Evolutionary conservation across 495 filamentous ascomycete genomes (phyloP).

Genomic region (Penicillium samsonianum): DNA sequence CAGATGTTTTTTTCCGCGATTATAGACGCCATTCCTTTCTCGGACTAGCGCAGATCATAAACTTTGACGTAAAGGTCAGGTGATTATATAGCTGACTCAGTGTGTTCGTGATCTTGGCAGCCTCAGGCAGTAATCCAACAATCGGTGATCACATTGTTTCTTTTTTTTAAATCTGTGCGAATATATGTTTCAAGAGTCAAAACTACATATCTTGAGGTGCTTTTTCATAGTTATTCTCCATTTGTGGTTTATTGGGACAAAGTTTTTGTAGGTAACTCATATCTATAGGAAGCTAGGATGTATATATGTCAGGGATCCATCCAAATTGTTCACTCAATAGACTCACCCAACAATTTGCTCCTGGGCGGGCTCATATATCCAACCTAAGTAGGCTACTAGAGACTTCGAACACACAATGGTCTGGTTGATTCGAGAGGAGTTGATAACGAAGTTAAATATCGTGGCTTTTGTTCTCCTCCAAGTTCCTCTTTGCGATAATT

Average conservation of each 20-base stretch:
- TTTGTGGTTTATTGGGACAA: background rate
- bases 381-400: too few relatives aligned
- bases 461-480: too few relatives aligned
- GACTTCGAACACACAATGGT: too few relatives aligned
- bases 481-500: too few relatives aligned
- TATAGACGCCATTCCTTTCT: slow-evolving; percentile 22
- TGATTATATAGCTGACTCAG: slow-evolving; percentile 11
- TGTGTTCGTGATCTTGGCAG: background rate
- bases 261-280: too few relatives aligned
- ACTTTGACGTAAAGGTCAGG: slow-evolving; percentile 23
- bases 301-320: too few relatives aligned
- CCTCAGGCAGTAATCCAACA: background rate
- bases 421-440: too few relatives aligned
- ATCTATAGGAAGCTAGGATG: too few relatives aligned
- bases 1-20: slow-evolving; percentile 18
- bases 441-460: too few relatives aligned
- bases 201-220: background rate
- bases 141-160: background rate
- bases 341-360: too few relatives aligned
- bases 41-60: slow-evolving; percentile 35
- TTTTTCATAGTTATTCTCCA: background rate
- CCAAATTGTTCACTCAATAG: too few relatives aligned
- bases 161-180: background rate
- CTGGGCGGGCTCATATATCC: too few relatives aligned
- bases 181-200: background rate